Percentiles rank a stretch among this genome's conserved stretches.
Evolutionary conservation across 371 early-diverging fungal species (phyloP).

Genomic region (Conidiobolus incongruus): DNA sequence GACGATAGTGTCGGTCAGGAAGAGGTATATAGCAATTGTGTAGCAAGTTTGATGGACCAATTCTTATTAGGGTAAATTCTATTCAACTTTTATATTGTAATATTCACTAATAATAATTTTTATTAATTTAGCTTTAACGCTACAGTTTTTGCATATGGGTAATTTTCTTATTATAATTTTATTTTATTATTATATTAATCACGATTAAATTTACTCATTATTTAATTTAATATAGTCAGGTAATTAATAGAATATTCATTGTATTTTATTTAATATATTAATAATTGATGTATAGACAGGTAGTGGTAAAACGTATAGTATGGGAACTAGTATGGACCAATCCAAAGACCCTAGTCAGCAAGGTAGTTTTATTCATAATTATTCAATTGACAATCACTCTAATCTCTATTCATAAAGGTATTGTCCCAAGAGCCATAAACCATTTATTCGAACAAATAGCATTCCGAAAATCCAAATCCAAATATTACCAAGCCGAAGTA

Average conservation of each 20-base stretch:
- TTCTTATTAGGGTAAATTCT: slow-evolving; percentile 57
- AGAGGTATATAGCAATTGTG: slow-evolving; percentile 45
- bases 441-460: slow-evolving; percentile 33
- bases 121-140: slow-evolving; percentile 14
- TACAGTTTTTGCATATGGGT: slow-evolving; percentile 21
- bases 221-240: slow-evolving; percentile 4
- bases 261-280: too few species aligned
- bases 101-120: too few species aligned
- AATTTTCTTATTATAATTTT: background rate
- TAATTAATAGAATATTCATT: background rate
- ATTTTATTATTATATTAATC: slow-evolving; percentile 21
- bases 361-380: slow-evolving; percentile 4
- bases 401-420: slow-evolving; percentile 2
- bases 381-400: background rate
- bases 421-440: slow-evolving; percentile 76
- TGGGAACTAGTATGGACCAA: slow-evolving; percentile 36
- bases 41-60: slow-evolving; percentile 27
- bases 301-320: slow-evolving; percentile 86
- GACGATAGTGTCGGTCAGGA: slow-evolving; percentile 39
- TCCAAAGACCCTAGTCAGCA: slow-evolving; percentile 3
- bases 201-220: slow-evolving; percentile 10
- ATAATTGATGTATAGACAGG: too few species aligned
- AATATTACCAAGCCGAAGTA: slow-evolving; percentile 25
- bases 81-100: background rate
- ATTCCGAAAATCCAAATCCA: slow-evolving; percentile 10